phyloP scores from a whole-genome alignment of 2,329 filamentous ascomycete genomes.

The Paramyrothecium sp. region DNA sequence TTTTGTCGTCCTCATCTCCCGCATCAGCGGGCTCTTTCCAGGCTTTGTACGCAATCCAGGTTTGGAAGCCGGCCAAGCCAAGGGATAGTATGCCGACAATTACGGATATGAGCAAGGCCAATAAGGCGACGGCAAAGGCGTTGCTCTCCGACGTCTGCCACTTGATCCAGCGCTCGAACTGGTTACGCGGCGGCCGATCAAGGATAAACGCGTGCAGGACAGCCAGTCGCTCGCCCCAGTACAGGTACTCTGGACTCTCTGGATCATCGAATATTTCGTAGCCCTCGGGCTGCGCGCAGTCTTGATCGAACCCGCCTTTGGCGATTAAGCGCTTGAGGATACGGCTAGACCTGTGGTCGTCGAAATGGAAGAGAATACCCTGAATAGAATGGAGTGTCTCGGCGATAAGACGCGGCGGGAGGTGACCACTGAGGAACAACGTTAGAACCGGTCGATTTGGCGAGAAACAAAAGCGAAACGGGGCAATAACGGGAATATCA shows the following conservation, averaged over 20 bases:
- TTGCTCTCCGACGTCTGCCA: slow-evolving; percentile 11
- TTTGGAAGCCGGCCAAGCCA: slow-evolving; percentile 6
- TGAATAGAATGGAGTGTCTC: not conserved
- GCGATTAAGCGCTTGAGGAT: not conserved
- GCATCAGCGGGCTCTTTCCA: slow-evolving; percentile 4
- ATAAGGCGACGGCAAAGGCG: slow-evolving; percentile 9
- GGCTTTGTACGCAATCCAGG: slow-evolving; percentile 10
- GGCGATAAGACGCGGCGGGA: not conserved
- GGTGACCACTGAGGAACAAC: not conserved
- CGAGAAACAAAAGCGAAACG: not conserved
- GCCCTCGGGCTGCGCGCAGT: not conserved
- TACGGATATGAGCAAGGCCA: slow-evolving; percentile 9
- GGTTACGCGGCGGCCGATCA: slow-evolving; percentile 5
- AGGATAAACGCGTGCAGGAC: slow-evolving; percentile 3
- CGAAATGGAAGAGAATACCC: not conserved
- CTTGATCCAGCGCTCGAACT: slow-evolving; percentile 10
- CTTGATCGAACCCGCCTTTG: not conserved
- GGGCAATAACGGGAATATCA: not conserved
- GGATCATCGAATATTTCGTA: not conserved
- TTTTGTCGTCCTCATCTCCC: not conserved
- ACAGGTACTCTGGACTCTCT: slow-evolving; percentile 3
- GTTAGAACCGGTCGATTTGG: not conserved
- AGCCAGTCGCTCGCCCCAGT: slow-evolving; percentile 7
- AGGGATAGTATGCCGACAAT: slow-evolving; percentile 6
- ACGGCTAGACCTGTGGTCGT: not conserved